Percentiles rank a stretch among this genome's conserved stretches.
These are phyloP conservation scores for Phytophthora syringae DNA, from an alignment of 352 stramenopile genomes.

Conservation along the genomic window DNA sequence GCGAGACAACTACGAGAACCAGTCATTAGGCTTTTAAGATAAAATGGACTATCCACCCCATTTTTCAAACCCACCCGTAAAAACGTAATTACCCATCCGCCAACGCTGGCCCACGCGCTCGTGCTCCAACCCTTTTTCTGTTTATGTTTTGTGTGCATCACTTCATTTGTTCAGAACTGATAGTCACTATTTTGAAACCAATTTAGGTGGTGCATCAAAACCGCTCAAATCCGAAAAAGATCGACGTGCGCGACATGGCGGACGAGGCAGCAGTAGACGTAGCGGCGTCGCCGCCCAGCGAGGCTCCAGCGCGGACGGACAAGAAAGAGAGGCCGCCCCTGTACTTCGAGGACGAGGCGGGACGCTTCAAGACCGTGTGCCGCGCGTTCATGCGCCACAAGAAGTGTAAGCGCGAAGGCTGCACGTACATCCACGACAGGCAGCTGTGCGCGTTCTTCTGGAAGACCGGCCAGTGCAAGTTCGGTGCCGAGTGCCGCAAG, in stretches of 20 bases:
- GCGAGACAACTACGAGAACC: too few relatives aligned
- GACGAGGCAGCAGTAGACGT: conserved; percentile 8
- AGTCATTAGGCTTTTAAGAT: too few relatives aligned
- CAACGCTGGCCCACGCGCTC: too few relatives aligned
- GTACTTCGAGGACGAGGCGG: conserved; percentile 60
- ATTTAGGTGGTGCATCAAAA: too few relatives aligned
- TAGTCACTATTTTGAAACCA: too few relatives aligned
- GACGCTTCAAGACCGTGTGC: conserved; percentile 69
- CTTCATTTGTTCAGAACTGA: too few relatives aligned
- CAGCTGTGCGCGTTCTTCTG: conserved; percentile 57
- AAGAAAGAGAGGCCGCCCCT: conserved; percentile 21
- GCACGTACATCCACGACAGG: conserved; percentile 63
- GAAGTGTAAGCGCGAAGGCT: conserved; percentile 40
- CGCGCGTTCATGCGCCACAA: conserved; percentile 56
- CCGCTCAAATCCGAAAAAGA: conserved; percentile 10
- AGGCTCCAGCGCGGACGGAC: conserved; percentile 6
- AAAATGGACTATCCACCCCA: too few relatives aligned
- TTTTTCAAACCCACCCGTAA: too few relatives aligned
- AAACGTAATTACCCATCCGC: too few relatives aligned
- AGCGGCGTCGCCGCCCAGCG: conserved; percentile 1
- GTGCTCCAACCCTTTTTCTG: too few relatives aligned
- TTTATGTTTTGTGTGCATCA: too few relatives aligned
- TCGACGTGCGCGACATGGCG: conserved; percentile 9
- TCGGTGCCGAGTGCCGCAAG: conserved; percentile 53
- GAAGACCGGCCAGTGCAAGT: conserved; percentile 58